Conservation (phyloP, 1,139 yeast species). For the Nakaseomyces nivariensis region DNA sequence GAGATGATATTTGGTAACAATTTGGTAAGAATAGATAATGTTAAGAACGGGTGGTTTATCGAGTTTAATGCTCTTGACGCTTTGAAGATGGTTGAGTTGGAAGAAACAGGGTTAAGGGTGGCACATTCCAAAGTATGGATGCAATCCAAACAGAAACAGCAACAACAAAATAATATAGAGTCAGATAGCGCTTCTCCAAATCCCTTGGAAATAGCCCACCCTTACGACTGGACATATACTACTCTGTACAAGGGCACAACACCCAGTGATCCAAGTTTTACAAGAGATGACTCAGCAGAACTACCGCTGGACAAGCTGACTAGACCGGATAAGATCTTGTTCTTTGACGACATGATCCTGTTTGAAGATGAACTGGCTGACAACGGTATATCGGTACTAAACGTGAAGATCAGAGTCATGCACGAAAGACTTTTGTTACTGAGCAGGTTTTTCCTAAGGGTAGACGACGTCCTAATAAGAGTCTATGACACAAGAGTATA, state of each 20-base stretch:
- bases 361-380: constrained; percentile 96
- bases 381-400: constrained; percentile 76
- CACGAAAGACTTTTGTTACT: constrained; percentile 63
- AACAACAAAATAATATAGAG: constrained; percentile 2
- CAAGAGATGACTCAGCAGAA: constrained; percentile 24
- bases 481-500: constrained; percentile 77
- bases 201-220: constrained; percentile 51
- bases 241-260: constrained; percentile 57
- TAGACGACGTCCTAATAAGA: constrained; percentile 79
- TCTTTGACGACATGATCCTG: constrained; percentile 78
- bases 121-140: constrained; percentile 89
- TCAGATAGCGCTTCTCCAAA: constrained; percentile 28
- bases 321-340: constrained; percentile 74
- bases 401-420: constrained; percentile 84
- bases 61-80: constrained; percentile 76
- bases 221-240: constrained; percentile 95
- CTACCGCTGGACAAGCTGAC: constrained; percentile 66
- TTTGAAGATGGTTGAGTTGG: constrained; percentile 50
- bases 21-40: constrained; percentile 42
- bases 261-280: constrained; percentile 8
- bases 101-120: constrained; percentile 48
- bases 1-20: constrained; percentile 98
- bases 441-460: constrained; percentile 71
- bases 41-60: constrained; percentile 36
- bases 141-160: constrained; percentile 43